phyloP scores from a whole-genome alignment of 2,329 filamentous ascomycete genomes.

The Acrodontium crateriforme region DNA sequence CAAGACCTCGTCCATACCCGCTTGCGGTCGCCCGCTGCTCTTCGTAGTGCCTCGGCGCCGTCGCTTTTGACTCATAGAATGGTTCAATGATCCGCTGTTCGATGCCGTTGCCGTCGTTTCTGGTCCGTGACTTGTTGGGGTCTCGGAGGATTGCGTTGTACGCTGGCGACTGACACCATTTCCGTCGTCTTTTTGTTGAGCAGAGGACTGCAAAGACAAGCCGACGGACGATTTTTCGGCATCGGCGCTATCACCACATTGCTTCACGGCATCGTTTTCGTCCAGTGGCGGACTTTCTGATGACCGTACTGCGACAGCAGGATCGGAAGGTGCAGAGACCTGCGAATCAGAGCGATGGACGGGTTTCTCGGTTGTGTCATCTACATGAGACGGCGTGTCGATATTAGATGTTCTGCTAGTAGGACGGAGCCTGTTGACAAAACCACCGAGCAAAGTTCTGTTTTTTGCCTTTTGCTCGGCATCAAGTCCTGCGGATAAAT shows the following conservation, averaged over 20 bases:
- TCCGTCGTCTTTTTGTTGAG: conserved; percentile 13
- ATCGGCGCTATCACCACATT: conserved; percentile 6
- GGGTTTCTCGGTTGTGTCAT: conserved; percentile 14
- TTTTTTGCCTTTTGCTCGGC: conserved; percentile 62
- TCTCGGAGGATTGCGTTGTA: conserved; percentile 20
- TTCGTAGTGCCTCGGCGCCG: conserved; percentile 58
- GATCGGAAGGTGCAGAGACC: conserved; percentile 10
- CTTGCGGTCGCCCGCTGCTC: conserved; percentile 35
- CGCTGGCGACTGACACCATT: conserved; percentile 18
- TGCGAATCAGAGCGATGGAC: conserved; percentile 8
- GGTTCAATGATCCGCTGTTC: conserved; percentile 7
- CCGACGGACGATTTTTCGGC: no score
- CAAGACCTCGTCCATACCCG: conserved; percentile 63
- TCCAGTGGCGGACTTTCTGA: conserved; percentile 13
- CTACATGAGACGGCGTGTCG: conserved; percentile 7
- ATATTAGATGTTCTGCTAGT: conserved; percentile 15
- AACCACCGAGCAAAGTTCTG: conserved; percentile 14
- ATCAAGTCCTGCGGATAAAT: conserved; percentile 72
- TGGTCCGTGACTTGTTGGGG: conserved; percentile 11
- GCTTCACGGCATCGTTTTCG: conserved; percentile 14
- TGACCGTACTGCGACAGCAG: conserved; percentile 17
- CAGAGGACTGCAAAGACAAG: background rate
- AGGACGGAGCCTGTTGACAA: conserved; percentile 21
- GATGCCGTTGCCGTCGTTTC: conserved; percentile 17
- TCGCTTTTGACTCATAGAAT: conserved; percentile 37